Percentiles rank a stretch among this genome's conserved stretches.
Evolutionary conservation across 2,329 filamentous ascomycete genomes (phyloP).

Genomic region (Fusarium aywerte): DNA sequence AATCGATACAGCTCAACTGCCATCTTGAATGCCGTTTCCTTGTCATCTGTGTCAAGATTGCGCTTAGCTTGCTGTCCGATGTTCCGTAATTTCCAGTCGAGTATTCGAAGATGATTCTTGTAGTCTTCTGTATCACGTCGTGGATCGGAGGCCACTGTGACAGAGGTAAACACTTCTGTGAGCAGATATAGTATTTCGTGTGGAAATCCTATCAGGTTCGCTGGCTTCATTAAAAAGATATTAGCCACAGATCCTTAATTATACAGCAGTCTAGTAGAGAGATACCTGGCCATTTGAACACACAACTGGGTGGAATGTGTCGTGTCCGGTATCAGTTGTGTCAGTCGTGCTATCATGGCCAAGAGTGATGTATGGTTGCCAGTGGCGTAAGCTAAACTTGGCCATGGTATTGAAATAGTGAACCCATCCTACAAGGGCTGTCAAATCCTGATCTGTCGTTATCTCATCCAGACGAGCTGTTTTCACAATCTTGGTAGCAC

Average conservation of each 20-base stretch:
- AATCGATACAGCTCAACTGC: slow-evolving; percentile 44
- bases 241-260: not conserved
- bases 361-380: slow-evolving; percentile 16
- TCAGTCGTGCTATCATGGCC: not conserved
- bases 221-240: rapidly evolving
- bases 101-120: not conserved
- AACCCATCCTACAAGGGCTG: slow-evolving; percentile 29
- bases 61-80: rapidly evolving
- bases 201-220: not conserved
- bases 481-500: slow-evolving; percentile 29
- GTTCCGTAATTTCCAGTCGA: slow-evolving; percentile 12
- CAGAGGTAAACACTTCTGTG: slow-evolving; percentile 21
- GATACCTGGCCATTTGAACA: slow-evolving; percentile 13
- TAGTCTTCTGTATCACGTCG: not conserved
- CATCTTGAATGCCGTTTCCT: not conserved
- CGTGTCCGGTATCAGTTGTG: not conserved
- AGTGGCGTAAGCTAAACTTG: slow-evolving; percentile 35
- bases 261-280: rapidly evolving
- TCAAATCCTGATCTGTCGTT: not conserved
- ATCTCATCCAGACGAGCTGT: slow-evolving; percentile 9
- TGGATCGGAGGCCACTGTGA: not conserved
- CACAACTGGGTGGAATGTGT: slow-evolving; percentile 18
- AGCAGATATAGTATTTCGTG: slow-evolving; percentile 31
- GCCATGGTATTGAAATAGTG: slow-evolving; percentile 31
- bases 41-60: rapidly evolving